phyloP scores from a whole-genome alignment of 495 filamentous ascomycete genomes.

The Trichoderma asperelloides region DNA sequence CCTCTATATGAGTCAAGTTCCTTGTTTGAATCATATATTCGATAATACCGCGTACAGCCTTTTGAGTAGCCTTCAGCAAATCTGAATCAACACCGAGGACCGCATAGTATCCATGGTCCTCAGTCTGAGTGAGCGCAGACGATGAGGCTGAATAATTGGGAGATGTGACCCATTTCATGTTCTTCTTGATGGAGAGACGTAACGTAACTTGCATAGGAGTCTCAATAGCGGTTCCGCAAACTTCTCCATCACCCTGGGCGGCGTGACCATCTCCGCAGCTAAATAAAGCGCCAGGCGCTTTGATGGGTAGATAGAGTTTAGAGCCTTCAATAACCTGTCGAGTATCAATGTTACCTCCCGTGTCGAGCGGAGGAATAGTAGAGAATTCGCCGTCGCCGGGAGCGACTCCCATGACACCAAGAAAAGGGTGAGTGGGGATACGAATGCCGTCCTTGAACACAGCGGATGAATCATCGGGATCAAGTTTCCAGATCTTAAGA shows the following conservation, averaged over 20 bases:
- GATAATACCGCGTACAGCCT: slow-evolving; percentile 34
- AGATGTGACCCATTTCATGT: slow-evolving; percentile 34
- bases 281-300: slow-evolving; percentile 40
- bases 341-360: slow-evolving; percentile 44
- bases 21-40: slow-evolving; percentile 38
- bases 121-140: slow-evolving; percentile 12
- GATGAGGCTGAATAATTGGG: slow-evolving; percentile 35
- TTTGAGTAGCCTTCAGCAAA: slow-evolving; percentile 35
- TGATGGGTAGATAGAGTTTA: slow-evolving; percentile 38
- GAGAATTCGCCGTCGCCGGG: slow-evolving; percentile 34
- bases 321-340: slow-evolving; percentile 37
- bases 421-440: slow-evolving; percentile 40
- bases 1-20: slow-evolving; percentile 35
- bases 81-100: slow-evolving; percentile 36
- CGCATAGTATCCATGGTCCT: slow-evolving; percentile 36
- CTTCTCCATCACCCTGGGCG: slow-evolving; percentile 45
- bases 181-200: slow-evolving; percentile 37
- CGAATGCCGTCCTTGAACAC: slow-evolving; percentile 35
- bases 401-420: slow-evolving; percentile 44
- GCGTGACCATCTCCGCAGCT: slow-evolving; percentile 48
- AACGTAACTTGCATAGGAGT: slow-evolving; percentile 39
- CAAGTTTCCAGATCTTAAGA: slow-evolving; percentile 42
- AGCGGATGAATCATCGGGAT: slow-evolving; percentile 24
- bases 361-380: slow-evolving; percentile 42
- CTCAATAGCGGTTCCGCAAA: slow-evolving; percentile 47